Evolutionary conservation across 306 rosid genomes (phyloP).

Genomic region (Quercus parvula): DNA sequence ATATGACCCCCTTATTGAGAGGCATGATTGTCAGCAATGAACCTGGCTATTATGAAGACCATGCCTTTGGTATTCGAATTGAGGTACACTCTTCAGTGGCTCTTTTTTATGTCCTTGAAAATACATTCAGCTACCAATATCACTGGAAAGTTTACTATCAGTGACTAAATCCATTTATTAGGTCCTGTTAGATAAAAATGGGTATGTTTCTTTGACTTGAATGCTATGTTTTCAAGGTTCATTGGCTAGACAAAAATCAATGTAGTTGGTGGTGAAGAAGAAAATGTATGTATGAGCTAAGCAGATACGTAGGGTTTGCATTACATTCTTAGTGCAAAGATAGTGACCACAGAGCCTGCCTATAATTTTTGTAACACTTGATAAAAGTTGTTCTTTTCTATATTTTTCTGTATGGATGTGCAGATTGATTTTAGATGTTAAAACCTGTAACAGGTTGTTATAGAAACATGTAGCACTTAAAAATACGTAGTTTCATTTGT

Average conservation of each 20-base stretch:
- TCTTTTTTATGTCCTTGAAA: conserved; percentile 16
- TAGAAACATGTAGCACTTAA: background rate
- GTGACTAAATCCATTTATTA: conserved; percentile 8
- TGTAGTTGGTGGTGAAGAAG: background rate
- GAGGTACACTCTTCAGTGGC: conserved; percentile 52
- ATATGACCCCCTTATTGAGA: conserved; percentile 63
- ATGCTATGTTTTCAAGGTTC: background rate
- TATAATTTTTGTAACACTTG: background rate
- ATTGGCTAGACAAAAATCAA: background rate
- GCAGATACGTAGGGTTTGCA: background rate
- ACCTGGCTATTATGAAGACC: conserved; percentile 97
- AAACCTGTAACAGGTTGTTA: background rate
- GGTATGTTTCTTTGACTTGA: background rate
- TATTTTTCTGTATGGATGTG: background rate
- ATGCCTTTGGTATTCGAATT: conserved; percentile 89
- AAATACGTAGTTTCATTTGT: background rate
- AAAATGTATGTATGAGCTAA: background rate
- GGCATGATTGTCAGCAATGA: conserved; percentile 97
- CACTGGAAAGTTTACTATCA: background rate
- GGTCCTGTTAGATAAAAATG: conserved; percentile 1
- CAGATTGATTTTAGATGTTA: background rate
- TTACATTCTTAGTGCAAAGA: background rate
- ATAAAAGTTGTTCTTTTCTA: background rate
- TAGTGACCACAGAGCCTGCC: background rate
- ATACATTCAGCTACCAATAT: background rate